Percentiles rank a stretch among this genome's conserved stretches.
phyloP scores from a whole-genome alignment of 176 grass and related monocot genomes.

The Eragrostis nindensis region DNA sequence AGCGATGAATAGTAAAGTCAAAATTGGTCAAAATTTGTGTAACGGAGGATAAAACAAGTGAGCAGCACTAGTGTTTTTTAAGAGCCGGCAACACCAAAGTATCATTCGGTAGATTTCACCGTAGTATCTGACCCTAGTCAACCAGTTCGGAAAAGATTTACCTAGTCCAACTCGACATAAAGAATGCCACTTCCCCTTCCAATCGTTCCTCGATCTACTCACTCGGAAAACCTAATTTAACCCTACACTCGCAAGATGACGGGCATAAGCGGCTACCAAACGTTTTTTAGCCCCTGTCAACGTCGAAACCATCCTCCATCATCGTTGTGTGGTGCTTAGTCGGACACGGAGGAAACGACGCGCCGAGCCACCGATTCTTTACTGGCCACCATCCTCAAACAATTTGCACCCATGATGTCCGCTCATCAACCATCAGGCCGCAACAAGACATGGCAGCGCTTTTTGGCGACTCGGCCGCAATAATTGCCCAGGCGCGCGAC shows the following conservation, averaged over 20 bases:
- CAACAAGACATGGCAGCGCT: slow-evolving; percentile 39
- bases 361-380: slow-evolving; percentile 22
- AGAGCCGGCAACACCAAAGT: not conserved
- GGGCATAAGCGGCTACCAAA: slow-evolving; percentile 36
- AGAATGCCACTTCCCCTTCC: not conserved
- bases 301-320: not conserved
- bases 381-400: slow-evolving; percentile 22
- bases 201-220: not conserved
- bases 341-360: slow-evolving; percentile 30
- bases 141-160: not conserved
- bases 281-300: slow-evolving; percentile 25
- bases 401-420: slow-evolving; percentile 1
- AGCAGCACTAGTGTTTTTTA: not conserved
- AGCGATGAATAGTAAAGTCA: too few relatives aligned
- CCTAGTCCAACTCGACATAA: not conserved
- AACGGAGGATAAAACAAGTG: not conserved
- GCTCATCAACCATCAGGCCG: slow-evolving; percentile 13
- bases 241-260: slow-evolving; percentile 5
- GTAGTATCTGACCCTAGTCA: slow-evolving; percentile 7
- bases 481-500: slow-evolving; percentile 6
- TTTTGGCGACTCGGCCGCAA: slow-evolving; percentile 19
- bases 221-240: slow-evolving; percentile 32
- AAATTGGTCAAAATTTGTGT: not conserved
- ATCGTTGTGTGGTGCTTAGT: slow-evolving; percentile 35
- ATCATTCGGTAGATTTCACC: not conserved